Base-by-base conservation (phyloP, 2,329 filamentous ascomycete species). In the Mollisia scopiformis region DNA sequence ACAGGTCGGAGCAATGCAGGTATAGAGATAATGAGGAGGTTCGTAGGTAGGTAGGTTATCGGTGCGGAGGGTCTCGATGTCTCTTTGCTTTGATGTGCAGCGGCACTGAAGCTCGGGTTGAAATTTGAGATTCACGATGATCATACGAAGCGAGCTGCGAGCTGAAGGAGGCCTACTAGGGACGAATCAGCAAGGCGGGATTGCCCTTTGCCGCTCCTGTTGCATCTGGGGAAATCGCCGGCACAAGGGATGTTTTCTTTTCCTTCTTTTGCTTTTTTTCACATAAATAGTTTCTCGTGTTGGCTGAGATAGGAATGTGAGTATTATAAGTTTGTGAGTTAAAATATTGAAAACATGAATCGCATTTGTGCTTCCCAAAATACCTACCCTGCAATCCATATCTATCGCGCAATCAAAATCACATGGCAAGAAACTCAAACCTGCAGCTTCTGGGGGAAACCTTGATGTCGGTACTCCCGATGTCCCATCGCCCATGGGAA, bases 301-400 rank as follows among this genome's bases (percentile, higher is more conserved):
- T 43, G 39, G 21, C n/a, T 43, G 39, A 19, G 23, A 21, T 21
- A 10, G n/a, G 23, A n/a, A n/a, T n/a, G n/a, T n/a, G n/a, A n/a
- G n/a, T n/a, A n/a, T n/a, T n/a, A n/a, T n/a, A n/a, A n/a, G n/a
- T n/a, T n/a, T n/a, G n/a, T n/a, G n/a, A n/a, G n/a, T n/a, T n/a
- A n/a, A n/a, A n/a, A n/a, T n/a, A n/a, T n/a, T n/a, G n/a, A n/a
- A n/a, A n/a, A n/a, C n/a, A n/a, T n/a, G n/a, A n/a, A n/a, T 51
- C 8, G 28, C 49, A 51, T 51, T 51, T 33, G 49, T 28, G 43
- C 27, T 31, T 51, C 30, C 49, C 28, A 51, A 51, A 51, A 51
- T 51, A 51, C 28, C 10, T 33, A 51, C 27, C 49, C 49, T 31
- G 27, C 27, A 28, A n/a, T 49, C 30, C 6, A 33, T 21, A 16